A percentile compares a stretch with the other conserved stretches of the same genome.
Conservation (phyloP, 1,284 basidiomycete genomes). For the Phaffia rhodozyma region DNA sequence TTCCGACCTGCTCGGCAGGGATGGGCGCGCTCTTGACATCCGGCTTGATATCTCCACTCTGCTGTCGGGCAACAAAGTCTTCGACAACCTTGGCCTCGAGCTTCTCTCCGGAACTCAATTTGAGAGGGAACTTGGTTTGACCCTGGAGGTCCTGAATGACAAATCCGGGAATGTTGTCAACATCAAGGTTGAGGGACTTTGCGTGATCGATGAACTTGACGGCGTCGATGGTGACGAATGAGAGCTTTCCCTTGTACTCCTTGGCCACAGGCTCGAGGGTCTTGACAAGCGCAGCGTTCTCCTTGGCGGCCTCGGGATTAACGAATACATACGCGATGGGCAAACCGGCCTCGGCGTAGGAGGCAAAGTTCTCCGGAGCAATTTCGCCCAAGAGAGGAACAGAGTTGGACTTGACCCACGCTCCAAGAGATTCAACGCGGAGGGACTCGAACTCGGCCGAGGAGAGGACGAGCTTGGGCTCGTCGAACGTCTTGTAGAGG, state of each 20-base stretch:
- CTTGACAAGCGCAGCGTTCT: conserved; percentile 55
- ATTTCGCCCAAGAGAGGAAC: conserved; percentile 88
- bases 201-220: conserved; percentile 91
- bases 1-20: conserved; percentile 69
- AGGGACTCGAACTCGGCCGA: conserved; percentile 47
- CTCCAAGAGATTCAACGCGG: conserved; percentile 51
- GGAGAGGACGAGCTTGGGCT: conserved; percentile 57
- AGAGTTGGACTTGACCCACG: conserved; percentile 72
- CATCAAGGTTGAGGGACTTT: conserved; percentile 77
- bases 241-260: conserved; percentile 72
- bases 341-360: conserved; percentile 68
- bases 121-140: conserved; percentile 80
- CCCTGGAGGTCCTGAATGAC: conserved; percentile 76
- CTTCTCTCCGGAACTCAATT: conserved; percentile 41
- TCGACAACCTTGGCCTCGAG: conserved; percentile 42
- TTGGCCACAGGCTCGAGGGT: conserved; percentile 63
- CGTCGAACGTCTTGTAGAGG: conserved; percentile 88
- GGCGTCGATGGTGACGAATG: conserved; percentile 98
- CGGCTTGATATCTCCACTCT: conserved; percentile 63
- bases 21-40: conserved; percentile 83
- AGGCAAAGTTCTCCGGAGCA: conserved; percentile 81
- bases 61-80: conserved; percentile 53
- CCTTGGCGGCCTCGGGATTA: conserved; percentile 56
- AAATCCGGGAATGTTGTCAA: conserved; percentile 80
- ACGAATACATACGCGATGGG: conserved; percentile 93